Conservation (phyloP, 768 basidiomycete genomes). For the Tricholoma hemisulphureum region DNA sequence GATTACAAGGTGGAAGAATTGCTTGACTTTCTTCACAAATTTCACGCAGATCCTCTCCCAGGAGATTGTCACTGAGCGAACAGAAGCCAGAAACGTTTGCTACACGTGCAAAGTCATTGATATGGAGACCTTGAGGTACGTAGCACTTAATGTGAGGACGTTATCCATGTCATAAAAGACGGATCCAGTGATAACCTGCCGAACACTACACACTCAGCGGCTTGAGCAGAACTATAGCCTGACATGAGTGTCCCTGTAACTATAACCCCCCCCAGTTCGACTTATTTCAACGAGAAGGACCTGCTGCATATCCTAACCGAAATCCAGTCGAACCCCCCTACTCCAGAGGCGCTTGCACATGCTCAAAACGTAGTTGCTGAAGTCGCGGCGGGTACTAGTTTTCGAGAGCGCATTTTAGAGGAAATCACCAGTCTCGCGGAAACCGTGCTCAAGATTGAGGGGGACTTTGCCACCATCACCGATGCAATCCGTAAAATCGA, state of each 20-base stretch:
- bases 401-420: neutral
- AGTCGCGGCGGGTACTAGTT: neutral
- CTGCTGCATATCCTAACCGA: neutral
- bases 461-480: constrained; percentile 1
- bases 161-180: neutral
- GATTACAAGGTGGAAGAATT: neutral
- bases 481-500: neutral
- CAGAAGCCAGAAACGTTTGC: neutral
- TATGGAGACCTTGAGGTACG: neutral
- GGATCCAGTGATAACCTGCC: neutral
- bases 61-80: neutral
- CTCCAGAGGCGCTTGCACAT: neutral
- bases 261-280: neutral
- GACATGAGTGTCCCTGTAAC: neutral
- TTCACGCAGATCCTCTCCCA: neutral
- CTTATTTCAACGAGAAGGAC: neutral
- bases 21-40: neutral
- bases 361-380: neutral
- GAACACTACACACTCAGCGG: neutral
- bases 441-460: constrained; percentile 6
- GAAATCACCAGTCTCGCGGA: constrained; percentile 1
- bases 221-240: neutral
- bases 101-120: neutral
- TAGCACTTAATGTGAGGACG: neutral
- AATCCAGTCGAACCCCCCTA: neutral